These are phyloP conservation scores for bread wheat (Triticum aestivum) DNA, from an alignment of 176 grass and related monocot species.

Conservation along the genomic window DNA sequence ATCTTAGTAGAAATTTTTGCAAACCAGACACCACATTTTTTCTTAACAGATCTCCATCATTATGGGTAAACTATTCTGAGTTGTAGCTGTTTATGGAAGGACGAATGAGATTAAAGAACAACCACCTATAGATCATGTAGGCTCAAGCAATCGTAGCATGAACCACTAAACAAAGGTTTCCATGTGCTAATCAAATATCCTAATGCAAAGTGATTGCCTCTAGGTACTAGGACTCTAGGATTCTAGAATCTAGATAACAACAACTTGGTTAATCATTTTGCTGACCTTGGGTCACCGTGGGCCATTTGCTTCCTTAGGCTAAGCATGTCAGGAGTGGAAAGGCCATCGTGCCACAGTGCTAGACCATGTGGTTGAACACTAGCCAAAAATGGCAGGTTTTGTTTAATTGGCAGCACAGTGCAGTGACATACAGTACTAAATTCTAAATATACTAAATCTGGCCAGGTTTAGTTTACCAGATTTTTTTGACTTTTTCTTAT, in stretches of 20 bases:
- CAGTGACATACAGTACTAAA: no score
- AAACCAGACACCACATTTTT: neutral
- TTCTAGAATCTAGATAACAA: neutral
- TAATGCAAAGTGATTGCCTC: slow-evolving; percentile 16
- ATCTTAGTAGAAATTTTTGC: neutral
- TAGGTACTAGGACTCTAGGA: slow-evolving; percentile 9
- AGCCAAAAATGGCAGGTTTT: no score
- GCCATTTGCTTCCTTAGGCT: slow-evolving; percentile 3
- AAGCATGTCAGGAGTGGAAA: neutral
- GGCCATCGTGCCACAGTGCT: no score
- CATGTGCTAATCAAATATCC: neutral
- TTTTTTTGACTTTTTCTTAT: no score
- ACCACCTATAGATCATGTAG: neutral
- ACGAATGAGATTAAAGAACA: slow-evolving; percentile 6
- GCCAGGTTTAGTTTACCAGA: no score
- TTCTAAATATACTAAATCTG: no score
- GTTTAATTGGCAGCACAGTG: no score
- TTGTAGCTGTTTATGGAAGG: slow-evolving; percentile 1
- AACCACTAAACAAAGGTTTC: neutral
- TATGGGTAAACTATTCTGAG: neutral
- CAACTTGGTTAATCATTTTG: neutral
- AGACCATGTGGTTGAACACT: no score
- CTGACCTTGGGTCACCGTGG: neutral
- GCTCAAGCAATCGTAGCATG: neutral
- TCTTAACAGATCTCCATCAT: no score